These are phyloP conservation scores for Ceratocystis colombiana DNA, from an alignment of 2,329 filamentous ascomycete species.

Conservation along the genomic window DNA sequence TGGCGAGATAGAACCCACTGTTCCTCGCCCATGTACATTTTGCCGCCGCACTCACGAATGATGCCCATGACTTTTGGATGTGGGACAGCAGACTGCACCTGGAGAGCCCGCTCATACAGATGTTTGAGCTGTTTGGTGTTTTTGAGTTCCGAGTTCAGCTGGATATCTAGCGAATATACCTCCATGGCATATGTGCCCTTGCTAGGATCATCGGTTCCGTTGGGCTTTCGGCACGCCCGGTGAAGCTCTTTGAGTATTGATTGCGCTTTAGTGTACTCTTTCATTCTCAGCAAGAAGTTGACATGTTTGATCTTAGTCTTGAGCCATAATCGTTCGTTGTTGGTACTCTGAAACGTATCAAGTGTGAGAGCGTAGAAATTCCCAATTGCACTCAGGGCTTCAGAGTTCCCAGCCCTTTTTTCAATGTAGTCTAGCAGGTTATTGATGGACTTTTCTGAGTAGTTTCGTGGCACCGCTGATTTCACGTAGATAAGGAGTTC, in stretches of 20 bases:
- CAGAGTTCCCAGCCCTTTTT: slow-evolving; percentile 64
- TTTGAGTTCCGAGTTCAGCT: slow-evolving; percentile 93
- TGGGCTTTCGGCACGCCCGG: slow-evolving; percentile 73
- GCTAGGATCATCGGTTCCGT: slow-evolving; percentile 81
- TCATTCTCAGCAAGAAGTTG: slow-evolving; percentile 80
- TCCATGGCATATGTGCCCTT: slow-evolving; percentile 95
- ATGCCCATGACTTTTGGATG: slow-evolving; percentile 99
- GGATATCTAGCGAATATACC: slow-evolving; percentile 93
- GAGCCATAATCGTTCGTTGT: slow-evolving; percentile 93
- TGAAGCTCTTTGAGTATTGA: slow-evolving; percentile 84
- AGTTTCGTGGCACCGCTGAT: slow-evolving; percentile 91
- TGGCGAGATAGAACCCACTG: slow-evolving; percentile 97
- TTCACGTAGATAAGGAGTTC: slow-evolving; percentile 97
- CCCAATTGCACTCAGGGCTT: slow-evolving; percentile 72
- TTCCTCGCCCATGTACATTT: slow-evolving; percentile 99
- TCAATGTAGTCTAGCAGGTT: slow-evolving; percentile 98
- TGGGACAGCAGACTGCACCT: slow-evolving; percentile 90
- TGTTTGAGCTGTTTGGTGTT: slow-evolving; percentile 96
- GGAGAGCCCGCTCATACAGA: slow-evolving; percentile 81
- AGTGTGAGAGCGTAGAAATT: slow-evolving; percentile 91
- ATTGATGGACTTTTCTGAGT: slow-evolving; percentile 98
- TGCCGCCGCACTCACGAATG: slow-evolving; percentile 95
- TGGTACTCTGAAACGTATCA: slow-evolving; percentile 89
- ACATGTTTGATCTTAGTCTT: slow-evolving; percentile 98
- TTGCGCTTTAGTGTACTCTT: slow-evolving; percentile 69